Base-by-base conservation (phyloP, 108 stramenopile species). In the Fistulifera pelliculosa region DNA sequence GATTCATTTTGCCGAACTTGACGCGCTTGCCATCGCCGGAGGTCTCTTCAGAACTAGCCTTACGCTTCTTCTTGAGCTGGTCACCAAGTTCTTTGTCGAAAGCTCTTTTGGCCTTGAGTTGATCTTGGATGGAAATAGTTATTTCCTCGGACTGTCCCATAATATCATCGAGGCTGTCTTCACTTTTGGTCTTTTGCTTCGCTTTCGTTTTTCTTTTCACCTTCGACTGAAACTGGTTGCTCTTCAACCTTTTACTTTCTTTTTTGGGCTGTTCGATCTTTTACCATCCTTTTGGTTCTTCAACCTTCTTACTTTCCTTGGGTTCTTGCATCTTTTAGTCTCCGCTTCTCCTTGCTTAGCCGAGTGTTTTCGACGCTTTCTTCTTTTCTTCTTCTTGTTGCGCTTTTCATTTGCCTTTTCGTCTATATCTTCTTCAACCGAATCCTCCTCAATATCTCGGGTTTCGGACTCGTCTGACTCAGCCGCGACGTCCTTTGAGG, bases 1-100 rank as follows among this genome's bases (percentile, higher is more conserved):
- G 68, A 52, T 93, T 93, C 39, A 62, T 53, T 23, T 49, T 58
- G 6, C 73, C 80, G 55, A 88, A 93, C 22, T 67, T 70, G 19
- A 93, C 91, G 15, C 78, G 77, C 3, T 70, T 60, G 27, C 28
- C 17, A 26, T 43, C 31, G 4, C 65, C 43, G 6, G 26, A 41
- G 31, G 17, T 59, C 55, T 59, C 21, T 64, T 71, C 26, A 42
- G 43, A 6, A n/a, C 38, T 35, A 49, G 49, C 25, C 2, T 42
- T n/a, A 41, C 47, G 49, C 43, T n/a, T 47, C 61, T 22, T 16
- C 42, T 45, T 40, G 40, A 21, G 38, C 55, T 45, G 62, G 54
- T 54, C 71, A 73, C 42, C 27, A 35, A 17, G 49, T 57, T 43
- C 66, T 70, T n/a, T 54, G n/a, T 49, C 49, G 57, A 50, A 55